Conservation (phyloP, 2,329 filamentous ascomycete genomes). For the Pestalotiopsis sp. region DNA sequence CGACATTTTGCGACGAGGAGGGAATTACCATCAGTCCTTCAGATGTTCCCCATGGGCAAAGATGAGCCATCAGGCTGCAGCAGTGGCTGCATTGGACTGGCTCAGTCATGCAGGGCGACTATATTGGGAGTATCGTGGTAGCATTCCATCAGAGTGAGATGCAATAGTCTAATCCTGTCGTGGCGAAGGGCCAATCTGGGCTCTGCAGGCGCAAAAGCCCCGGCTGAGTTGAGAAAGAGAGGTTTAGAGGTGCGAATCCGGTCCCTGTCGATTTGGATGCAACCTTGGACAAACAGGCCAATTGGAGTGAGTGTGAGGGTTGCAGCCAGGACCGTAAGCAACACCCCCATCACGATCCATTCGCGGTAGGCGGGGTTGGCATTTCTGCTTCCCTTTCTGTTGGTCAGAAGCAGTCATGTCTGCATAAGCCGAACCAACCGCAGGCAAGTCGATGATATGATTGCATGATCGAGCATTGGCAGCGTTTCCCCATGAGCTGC, state of each 20-base stretch:
- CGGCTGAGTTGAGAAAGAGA: background rate
- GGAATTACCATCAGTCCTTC: background rate
- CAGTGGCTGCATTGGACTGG: background rate
- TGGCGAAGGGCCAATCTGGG: conserved; percentile 9
- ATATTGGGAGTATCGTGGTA: background rate
- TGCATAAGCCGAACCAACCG: background rate
- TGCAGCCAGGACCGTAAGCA: conserved; percentile 2
- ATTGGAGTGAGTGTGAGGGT: background rate
- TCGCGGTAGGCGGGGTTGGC: background rate
- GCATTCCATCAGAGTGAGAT: background rate
- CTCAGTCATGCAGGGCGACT: conserved; percentile 7
- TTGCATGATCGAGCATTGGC: background rate
- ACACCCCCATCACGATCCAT: background rate
- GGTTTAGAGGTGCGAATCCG: background rate
- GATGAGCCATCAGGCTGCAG: background rate
- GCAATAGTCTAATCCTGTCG: conserved; percentile 13
- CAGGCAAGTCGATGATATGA: background rate
- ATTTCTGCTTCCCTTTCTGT: background rate
- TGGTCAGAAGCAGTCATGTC: background rate
- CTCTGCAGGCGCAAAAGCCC: background rate
- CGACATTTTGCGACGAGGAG: background rate
- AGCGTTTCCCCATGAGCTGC: background rate
- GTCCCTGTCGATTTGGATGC: background rate
- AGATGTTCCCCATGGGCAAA: background rate
- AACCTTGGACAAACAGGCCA: conserved; percentile 1